phyloP scores from a whole-genome alignment of 352 stramenopile species.

The Globisporangium rhizosaccharum region DNA sequence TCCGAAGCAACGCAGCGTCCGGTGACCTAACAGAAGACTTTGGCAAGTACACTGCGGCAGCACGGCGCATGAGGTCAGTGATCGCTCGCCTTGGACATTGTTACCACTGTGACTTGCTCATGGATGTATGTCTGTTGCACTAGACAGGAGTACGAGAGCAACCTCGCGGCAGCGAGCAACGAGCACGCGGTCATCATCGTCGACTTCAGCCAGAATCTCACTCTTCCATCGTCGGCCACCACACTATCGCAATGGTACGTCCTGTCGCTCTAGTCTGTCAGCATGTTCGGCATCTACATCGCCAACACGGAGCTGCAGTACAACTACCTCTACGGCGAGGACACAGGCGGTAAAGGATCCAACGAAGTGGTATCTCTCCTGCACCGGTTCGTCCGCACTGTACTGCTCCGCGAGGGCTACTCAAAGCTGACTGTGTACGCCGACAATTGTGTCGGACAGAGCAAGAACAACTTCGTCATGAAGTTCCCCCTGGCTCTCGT shows the following conservation, averaged over 20 bases:
- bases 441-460: conserved; percentile 13
- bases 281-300: too few species aligned
- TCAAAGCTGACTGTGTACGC: conserved; percentile 5
- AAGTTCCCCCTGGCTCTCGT: conserved; percentile 10
- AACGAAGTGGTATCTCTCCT: conserved; percentile 18
- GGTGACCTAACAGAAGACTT: conserved; percentile 11
- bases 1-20: not conserved
- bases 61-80: conserved; percentile 9
- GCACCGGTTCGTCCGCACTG: conserved; percentile 1
- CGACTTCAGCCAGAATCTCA: conserved; percentile 13
- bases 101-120: not conserved
- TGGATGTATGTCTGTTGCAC: not conserved
- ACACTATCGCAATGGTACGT: conserved; percentile 15
- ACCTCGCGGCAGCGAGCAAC: not conserved
- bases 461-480: conserved; percentile 16
- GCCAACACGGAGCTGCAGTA: conserved; percentile 3
- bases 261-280: conserved; percentile 8
- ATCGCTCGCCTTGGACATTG: not conserved
- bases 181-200: conserved; percentile 10
- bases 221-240: not conserved
- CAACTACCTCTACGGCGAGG: conserved; percentile 12
- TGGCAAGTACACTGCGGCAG: not conserved
- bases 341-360: conserved; percentile 6
- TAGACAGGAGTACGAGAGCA: conserved; percentile 1
- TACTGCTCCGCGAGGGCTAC: conserved; percentile 1